Evolutionary conservation across 805 yeast species (phyloP).

Genomic region (Schwanniomyces polymorphus): DNA sequence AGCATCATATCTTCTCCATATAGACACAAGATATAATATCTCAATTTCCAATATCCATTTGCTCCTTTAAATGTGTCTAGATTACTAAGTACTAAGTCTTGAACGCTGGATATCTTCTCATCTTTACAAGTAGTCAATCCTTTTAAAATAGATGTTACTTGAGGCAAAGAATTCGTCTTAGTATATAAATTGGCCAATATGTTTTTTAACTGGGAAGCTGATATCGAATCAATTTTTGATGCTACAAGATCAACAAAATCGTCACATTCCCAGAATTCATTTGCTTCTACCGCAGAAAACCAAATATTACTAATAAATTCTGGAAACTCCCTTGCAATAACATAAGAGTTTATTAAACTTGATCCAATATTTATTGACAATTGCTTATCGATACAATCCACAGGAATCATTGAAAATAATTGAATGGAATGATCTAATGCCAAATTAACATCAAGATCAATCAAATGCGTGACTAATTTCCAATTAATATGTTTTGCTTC

Average conservation of each 20-base stretch:
- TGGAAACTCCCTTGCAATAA: conserved; percentile 57
- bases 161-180: conserved; percentile 3
- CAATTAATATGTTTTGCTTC: conserved; percentile 31
- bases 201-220: conserved; percentile 41
- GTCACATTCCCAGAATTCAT: conserved; percentile 20
- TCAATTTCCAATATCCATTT: conserved; percentile 44
- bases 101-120: conserved; percentile 15
- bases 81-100: conserved; percentile 6
- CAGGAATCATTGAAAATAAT: conserved; percentile 20
- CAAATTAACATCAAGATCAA: conserved; percentile 58
- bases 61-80: conserved; percentile 11
- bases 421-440: conserved; percentile 46
- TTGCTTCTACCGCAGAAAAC: conserved; percentile 25
- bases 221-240: conserved; percentile 39
- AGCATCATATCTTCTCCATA: conserved; percentile 31
- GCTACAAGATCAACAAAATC: conserved; percentile 40
- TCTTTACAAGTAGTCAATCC: conserved; percentile 42
- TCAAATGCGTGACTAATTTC: conserved; percentile 46
- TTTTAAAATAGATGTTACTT: conserved; percentile 20
- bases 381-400: conserved; percentile 2
- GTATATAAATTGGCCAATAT: conserved; percentile 4
- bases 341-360: conserved; percentile 47
- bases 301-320: conserved; percentile 48
- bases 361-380: conserved; percentile 14
- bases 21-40: conserved; percentile 47